Evolutionary conservation across 2,329 filamentous ascomycete species (phyloP).

Genomic region (Talaromyces sp.): DNA sequence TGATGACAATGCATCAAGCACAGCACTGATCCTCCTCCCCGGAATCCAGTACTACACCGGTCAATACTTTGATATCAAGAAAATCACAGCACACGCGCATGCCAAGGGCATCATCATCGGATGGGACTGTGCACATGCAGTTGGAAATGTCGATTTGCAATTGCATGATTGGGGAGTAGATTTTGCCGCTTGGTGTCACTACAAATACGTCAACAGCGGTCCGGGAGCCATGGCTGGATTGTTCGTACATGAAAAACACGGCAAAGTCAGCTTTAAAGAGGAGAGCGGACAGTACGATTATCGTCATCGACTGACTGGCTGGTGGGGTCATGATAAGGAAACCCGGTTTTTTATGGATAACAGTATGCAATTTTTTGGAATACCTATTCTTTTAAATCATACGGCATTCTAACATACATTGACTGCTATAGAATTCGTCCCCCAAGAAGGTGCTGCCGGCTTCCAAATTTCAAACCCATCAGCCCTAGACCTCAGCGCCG

Average conservation of each 20-base stretch:
- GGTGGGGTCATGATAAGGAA: constrained; percentile 78
- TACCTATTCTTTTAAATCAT: neutral
- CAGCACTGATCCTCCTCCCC: constrained; percentile 72
- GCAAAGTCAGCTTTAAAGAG: constrained; percentile 35
- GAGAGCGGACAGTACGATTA: constrained; percentile 45
- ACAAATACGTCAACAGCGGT: constrained; percentile 88
- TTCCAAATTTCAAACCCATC: constrained; percentile 84
- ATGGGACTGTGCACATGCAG: constrained; percentile 85
- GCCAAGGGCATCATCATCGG: constrained; percentile 66
- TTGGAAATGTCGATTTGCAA: constrained; percentile 71
- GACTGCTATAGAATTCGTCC: constrained; percentile 53
- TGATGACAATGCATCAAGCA: constrained; percentile 64
- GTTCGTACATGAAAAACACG: constrained; percentile 74
- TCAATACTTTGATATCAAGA: constrained; percentile 75
- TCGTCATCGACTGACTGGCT: constrained; percentile 66
- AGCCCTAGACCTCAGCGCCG: constrained; percentile 69
- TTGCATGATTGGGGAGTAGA: constrained; percentile 89
- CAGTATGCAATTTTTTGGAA: constrained; percentile 24
- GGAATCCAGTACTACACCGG: constrained; percentile 91
- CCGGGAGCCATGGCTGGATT: constrained; percentile 74
- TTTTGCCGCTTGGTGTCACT: constrained; percentile 88
- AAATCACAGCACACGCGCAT: constrained; percentile 72
- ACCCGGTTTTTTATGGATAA: constrained; percentile 80
- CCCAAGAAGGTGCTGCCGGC: constrained; percentile 70
- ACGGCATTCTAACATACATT: neutral